Evolutionary conservation across 257 asterid species (phyloP).

Genomic region (Solanum raphanifolium): DNA sequence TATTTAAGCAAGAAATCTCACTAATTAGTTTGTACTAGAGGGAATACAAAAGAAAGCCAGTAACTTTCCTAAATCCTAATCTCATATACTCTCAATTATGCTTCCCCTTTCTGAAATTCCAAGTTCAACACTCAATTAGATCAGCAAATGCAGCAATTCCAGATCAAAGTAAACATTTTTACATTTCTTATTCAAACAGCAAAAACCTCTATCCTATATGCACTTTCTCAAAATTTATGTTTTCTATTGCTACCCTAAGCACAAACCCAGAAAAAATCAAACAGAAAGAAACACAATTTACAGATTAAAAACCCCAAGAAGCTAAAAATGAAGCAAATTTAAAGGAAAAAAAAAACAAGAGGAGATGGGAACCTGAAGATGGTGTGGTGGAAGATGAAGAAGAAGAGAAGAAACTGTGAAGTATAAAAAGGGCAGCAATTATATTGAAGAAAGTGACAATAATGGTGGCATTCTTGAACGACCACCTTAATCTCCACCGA

Average conservation of each 20-base stretch:
- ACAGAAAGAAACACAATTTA: not conserved
- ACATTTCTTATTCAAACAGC: not conserved
- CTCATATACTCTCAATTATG: not conserved
- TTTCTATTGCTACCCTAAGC: not conserved
- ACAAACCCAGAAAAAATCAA: not conserved
- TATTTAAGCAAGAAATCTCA: not conserved
- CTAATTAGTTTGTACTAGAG: not conserved
- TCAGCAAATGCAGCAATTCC: not conserved
- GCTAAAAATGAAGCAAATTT: not conserved
- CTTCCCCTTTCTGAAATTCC: not conserved
- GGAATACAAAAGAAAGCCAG: not conserved
- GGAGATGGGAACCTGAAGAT: constrained; percentile 33
- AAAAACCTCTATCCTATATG: not conserved
- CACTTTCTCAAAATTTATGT: not conserved
- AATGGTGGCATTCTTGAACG: constrained; percentile 81
- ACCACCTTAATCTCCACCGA: constrained; percentile 55
- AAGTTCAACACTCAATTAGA: not conserved
- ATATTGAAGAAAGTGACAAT: constrained; percentile 57
- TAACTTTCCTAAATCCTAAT: not conserved
- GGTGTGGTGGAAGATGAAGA: constrained; percentile 36
- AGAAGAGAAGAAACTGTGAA: constrained; percentile 39
- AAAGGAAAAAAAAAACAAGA: not conserved
- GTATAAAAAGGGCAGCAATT: constrained; percentile 50
- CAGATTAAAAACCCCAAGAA: not conserved
- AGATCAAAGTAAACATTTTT: not conserved